Evolutionary conservation across 331 rosid genomes (phyloP), one percentile per base, ranked within the genome.

Genomic region (Acacia pycnantha): DNA sequence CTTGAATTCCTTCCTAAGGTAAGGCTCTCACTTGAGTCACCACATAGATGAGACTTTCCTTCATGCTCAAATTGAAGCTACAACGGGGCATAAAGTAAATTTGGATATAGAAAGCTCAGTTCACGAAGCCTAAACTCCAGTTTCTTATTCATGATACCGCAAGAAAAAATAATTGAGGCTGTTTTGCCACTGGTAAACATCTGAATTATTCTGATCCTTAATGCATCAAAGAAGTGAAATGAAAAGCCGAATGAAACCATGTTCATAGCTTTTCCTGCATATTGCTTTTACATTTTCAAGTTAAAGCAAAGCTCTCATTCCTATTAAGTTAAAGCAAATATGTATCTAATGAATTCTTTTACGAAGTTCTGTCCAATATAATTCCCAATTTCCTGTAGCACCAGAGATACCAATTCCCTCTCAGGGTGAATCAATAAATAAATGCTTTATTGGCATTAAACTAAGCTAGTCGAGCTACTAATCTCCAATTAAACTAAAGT

Each of bases 401-500:
- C 19, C 9, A 69, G n/a, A 19, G 48, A 69, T 50, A 22, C 33
- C 37, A 22, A 22, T 11, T 70, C 37, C 53, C 74, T 43, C 15
- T 26, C 53, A 41, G 27, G 74, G 29, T 70, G 35, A 70, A 41
- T 8, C 26, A 19, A 53, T 53, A 53, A 53, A 53, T 26, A 56
- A 56, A 56, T 56, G 62, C 13, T 9, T 44, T 73, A 81, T 26
- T 72, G 43, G 18, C 44, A 71, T 53, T 71, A 70, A 22, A 73
- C 44, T 37, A 3, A 0, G 26, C 73, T 68, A 37, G 16, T 58
- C 46, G 31, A 82, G 65, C 80, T 66, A 40, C 54, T 79, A 62
- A 74, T 70, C 46, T 75, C 79, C 77, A 44, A 7, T 19, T 31
- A 29, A 69, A 79, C 19, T 70, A 29, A 70, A 78, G 5, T 70